Conservation (phyloP, 2,329 filamentous ascomycete species). For the Lasiodiplodia hormozganensis region DNA sequence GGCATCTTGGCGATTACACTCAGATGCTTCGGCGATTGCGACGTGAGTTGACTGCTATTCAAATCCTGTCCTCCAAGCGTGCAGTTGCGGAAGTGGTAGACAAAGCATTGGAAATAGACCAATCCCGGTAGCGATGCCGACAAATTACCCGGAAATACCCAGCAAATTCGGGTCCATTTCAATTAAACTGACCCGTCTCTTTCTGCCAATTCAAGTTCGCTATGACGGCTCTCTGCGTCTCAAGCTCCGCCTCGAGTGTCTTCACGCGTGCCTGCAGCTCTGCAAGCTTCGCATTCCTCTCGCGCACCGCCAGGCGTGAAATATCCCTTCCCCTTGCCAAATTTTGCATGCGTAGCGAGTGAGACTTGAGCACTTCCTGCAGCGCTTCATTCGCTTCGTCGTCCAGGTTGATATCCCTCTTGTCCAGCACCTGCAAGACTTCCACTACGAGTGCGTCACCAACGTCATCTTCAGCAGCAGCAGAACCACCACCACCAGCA, state of each 20-base stretch:
- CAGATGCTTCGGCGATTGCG: not conserved
- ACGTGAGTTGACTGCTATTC: not conserved
- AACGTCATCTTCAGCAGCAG: conserved; percentile 30
- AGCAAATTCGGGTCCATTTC: no score
- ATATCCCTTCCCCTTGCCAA: conserved; percentile 71
- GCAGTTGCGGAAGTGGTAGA: no score
- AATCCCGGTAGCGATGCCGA: no score
- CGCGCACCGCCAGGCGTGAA: conserved; percentile 65
- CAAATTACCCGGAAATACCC: no score
- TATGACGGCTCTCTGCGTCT: conserved; percentile 59
- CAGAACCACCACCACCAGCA: not conserved
- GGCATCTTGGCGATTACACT: not conserved
- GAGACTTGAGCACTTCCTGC: conserved; percentile 44
- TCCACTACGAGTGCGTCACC: conserved; percentile 40
- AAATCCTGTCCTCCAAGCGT: not conserved
- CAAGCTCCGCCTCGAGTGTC: conserved; percentile 61
- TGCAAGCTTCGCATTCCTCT: conserved; percentile 69
- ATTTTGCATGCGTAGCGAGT: conserved; percentile 67
- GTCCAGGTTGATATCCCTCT: conserved; percentile 49
- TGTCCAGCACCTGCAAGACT: conserved; percentile 59
- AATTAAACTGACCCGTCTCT: conserved; percentile 29
- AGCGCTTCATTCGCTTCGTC: conserved; percentile 34
- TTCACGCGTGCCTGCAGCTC: conserved; percentile 72
- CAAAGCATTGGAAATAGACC: not conserved
- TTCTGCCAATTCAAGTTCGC: conserved; percentile 45